Evolutionary conservation across 2,329 filamentous ascomycete species (phyloP), one percentile per base, ranked within the genome.

Genomic region (Fusarium hostae): DNA sequence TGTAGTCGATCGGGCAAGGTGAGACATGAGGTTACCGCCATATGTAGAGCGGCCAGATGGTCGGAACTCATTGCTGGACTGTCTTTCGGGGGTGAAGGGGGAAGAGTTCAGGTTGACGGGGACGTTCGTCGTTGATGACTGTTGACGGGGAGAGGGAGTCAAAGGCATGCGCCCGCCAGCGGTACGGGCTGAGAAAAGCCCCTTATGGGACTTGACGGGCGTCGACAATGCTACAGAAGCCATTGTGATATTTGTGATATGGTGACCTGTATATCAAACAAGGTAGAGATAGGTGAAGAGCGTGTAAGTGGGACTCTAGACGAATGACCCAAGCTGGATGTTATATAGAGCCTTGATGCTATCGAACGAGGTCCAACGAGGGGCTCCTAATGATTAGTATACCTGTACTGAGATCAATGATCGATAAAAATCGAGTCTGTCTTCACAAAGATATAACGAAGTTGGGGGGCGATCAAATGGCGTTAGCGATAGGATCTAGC

Each of bases 131-230:
- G 84, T 83, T 35, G 85, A 83, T 37, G 86, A 85, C 72, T 90
- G 89, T 74, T 91, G 90, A 75, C 91, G 90, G 64, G 96, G 96
- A 63, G 95, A 98, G 35, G 96, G 95, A 7, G 95, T 98, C 80
- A 99, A 86, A 76, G 96, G 95, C 87, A 97, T 95, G 70, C 96
- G 94, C 81, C 95, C 94, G 84, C 95, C 95, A 82, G 95, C 96
- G 81, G 95, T 96, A 81, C 94, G 94, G 76, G 93, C 90, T 75
- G 92, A 94, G 86, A 98, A 98, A 78, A 98, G 89, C 66, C 94
- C 94, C 84, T 92, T 91, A 83, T 97, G 95, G 88, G 93, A 96
- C 88, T 98, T 98, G 81, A 96, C 87, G 67, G 96, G 96, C 68
- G 96, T 98, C 78, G 94, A 93, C 83, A 98, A 90, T 80, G 89